Evolutionary conservation across 1,284 basidiomycete species (phyloP), one percentile per base, ranked within the genome.

Genomic region (Boletus mariae): DNA sequence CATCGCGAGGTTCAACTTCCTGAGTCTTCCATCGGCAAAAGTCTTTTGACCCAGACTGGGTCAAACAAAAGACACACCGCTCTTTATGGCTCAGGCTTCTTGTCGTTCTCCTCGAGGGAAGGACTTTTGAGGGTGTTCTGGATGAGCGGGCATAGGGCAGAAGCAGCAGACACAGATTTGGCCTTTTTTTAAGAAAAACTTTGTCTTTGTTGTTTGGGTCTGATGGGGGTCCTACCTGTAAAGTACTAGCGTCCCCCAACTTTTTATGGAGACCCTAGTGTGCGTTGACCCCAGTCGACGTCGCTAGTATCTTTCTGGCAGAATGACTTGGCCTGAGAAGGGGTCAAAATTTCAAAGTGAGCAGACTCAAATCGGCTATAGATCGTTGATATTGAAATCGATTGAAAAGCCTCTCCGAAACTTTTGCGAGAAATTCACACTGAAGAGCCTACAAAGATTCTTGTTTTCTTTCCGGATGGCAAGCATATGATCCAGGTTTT

Each of bases 401-500:
- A 35, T 35, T 35, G n/a, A 41, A 15, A 38, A 40, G 55, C 26
- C 29, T 12, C 38, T 26, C n/a, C 10, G 11, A 34, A 40, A 15
- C 23, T 49, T 13, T 4, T 32, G 31, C 26, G 10, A 45, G 31
- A 58, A 32, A 45, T 45, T 4, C 28, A 34, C n/a, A 28, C 38
- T 7, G 42, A 46, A 23, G 37, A 28, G 32, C 37, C 49, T 7
- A 47, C 40, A 5, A 45, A 46, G 10, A 35, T 54, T 28, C 15
- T 47, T n/a, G 37, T 12, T 7, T 47, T 48, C n/a, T 54, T 31
- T 13, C 38, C 42, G 23, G 55, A 40, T 23, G 28, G 44, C 12
- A 25, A 38, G n/a, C 35, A 50, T 38, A 23, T 41, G 32, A 47
- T 42, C 20, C 50, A 54, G 9, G 51, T 45, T 45, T 49, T 25